Percentiles rank a stretch among this genome's conserved stretches.
These are phyloP conservation scores for Syncephalastrum monosporum DNA, from an alignment of 371 early-diverging fungal genomes.

Conservation along the genomic window DNA sequence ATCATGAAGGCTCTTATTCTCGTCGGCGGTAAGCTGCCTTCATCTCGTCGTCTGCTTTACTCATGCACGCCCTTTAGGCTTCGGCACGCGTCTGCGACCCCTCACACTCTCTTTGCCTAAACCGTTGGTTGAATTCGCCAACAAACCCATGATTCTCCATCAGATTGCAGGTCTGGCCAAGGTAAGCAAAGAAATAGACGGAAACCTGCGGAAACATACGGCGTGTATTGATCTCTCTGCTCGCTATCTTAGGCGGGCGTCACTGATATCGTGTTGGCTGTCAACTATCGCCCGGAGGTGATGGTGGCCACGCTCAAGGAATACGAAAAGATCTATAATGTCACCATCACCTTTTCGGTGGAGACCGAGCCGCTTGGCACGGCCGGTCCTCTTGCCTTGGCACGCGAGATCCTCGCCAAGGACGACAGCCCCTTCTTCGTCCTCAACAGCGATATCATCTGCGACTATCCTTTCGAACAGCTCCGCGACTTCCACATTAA, in stretches of 20 bases:
- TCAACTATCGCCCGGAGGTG: conserved; percentile 97
- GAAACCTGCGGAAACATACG: not conserved
- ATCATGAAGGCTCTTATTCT: conserved; percentile 98
- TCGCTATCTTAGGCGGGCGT: conserved; percentile 82
- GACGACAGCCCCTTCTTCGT: conserved; percentile 97
- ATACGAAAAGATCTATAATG: conserved; percentile 83
- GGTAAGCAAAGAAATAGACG: conserved; percentile 44
- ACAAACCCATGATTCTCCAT: conserved; percentile 99
- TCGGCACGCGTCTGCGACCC: conserved; percentile 98
- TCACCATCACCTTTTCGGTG: conserved; percentile 96
- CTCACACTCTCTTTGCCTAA: conserved; percentile 98
- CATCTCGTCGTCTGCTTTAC: not conserved
- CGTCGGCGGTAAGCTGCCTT: conserved; percentile 81
- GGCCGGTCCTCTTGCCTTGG: conserved; percentile 97
- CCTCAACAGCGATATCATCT: conserved; percentile 98
- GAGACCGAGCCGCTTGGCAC: conserved; percentile 97
- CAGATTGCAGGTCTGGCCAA: conserved; percentile 97
- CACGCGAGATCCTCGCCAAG: conserved; percentile 86
- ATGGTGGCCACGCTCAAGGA: conserved; percentile 87
- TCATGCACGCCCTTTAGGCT: conserved; percentile 57
- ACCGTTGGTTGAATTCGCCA: conserved; percentile 98
- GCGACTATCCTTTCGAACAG: conserved; percentile 94
- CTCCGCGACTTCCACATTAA: conserved; percentile 83
- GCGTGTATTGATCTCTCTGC: not conserved
- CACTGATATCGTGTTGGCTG: conserved; percentile 96